phyloP scores from a whole-genome alignment of 2,329 filamentous ascomycete genomes.

The Calonectria leucothoes region DNA sequence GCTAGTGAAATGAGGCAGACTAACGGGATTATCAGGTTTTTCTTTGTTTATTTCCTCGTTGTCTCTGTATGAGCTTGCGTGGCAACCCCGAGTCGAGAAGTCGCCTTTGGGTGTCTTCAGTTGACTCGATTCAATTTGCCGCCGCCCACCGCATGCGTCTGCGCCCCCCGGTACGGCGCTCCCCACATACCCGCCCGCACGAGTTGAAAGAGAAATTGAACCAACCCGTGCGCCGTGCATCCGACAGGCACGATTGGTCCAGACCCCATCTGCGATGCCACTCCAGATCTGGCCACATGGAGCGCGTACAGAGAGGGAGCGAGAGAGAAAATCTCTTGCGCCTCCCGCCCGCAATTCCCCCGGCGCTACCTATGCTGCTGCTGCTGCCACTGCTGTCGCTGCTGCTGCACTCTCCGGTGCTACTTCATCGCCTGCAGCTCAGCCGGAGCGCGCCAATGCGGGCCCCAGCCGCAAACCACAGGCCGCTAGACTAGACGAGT shows the following conservation, averaged over 20 bases:
- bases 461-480: conserved; percentile 33
- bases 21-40: background rate
- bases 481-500: conserved; percentile 38
- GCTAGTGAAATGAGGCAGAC: conserved; percentile 5
- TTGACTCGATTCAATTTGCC: conserved; percentile 1
- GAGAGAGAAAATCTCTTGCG: background rate
- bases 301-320: background rate
- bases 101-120: background rate
- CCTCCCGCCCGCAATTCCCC: background rate
- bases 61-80: background rate
- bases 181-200: background rate
- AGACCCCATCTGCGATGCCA: conserved; percentile 28
- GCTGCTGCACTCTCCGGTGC: background rate
- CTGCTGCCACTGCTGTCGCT: background rate
- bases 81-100: background rate
- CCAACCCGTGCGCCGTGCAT: conserved; percentile 35
- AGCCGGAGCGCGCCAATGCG: conserved; percentile 17
- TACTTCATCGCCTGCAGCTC: background rate
- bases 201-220: conserved; percentile 9
- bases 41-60: background rate
- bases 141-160: background rate
- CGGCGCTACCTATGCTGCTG: too few species aligned
- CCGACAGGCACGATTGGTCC: conserved; percentile 12
- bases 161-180: background rate
- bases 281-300: conserved; percentile 27